A percentile compares a stretch with the other conserved stretches of the same genome.
Evolutionary conservation across 495 filamentous ascomycete genomes (phyloP).

Genomic region (Penicillium samsonianum): DNA sequence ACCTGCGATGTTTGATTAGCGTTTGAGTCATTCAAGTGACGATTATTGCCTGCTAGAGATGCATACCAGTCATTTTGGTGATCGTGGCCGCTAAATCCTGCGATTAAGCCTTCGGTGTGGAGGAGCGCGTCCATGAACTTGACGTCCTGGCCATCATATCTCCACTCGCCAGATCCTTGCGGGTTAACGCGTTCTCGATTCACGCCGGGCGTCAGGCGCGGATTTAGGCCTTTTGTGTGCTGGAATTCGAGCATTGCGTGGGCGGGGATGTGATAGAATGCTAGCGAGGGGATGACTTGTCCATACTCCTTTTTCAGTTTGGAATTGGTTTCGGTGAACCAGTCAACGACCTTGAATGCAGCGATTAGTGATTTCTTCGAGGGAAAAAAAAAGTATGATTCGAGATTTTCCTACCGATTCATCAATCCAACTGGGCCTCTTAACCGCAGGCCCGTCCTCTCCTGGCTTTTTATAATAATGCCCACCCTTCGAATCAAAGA

Average conservation of each 20-base stretch:
- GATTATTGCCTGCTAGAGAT: background rate
- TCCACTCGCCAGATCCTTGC: conserved; percentile 27
- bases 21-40: background rate
- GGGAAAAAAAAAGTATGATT: background rate
- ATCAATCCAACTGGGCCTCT: conserved; percentile 43
- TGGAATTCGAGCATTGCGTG: conserved; percentile 58
- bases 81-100: conserved; percentile 68
- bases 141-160: conserved; percentile 54
- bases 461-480: conserved; percentile 46
- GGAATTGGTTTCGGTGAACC: conserved; percentile 57
- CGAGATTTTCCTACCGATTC: conserved; percentile 17
- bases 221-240: conserved; percentile 35
- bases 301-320: conserved; percentile 44
- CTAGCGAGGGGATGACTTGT: conserved; percentile 59
- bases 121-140: conserved; percentile 66
- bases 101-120: conserved; percentile 57
- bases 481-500: conserved; percentile 73
- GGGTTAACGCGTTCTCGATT: conserved; percentile 55
- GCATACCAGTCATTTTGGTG: conserved; percentile 68
- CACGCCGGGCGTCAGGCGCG: conserved; percentile 58
- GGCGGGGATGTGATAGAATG: conserved; percentile 73
- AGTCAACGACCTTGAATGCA: conserved; percentile 50
- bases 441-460: conserved; percentile 33
- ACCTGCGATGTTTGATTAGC: conserved; percentile 21
- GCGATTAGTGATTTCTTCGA: background rate